Base-by-base conservation (phyloP, 768 basidiomycete species). In the Hygrophorus russula region DNA sequence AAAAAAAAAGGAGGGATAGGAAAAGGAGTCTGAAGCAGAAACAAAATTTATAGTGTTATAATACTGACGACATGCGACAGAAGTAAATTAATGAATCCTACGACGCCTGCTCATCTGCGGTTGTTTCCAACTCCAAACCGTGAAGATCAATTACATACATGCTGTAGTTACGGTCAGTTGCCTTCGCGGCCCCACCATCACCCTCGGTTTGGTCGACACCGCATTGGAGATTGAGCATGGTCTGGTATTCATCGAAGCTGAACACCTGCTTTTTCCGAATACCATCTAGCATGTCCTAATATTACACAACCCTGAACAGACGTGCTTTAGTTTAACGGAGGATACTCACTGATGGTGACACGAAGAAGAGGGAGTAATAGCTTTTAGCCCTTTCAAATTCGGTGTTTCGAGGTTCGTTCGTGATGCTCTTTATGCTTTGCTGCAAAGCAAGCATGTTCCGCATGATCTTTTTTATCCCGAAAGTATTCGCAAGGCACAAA, bases 141-240 rank as follows among this genome's bases (percentile, higher is more conserved):
- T 92, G 92, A 53, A 96, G 61, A 55, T 94, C 91, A 54, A 93
- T 93, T 50, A 89, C 70, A 60, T 89, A 91, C 73, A 82, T 78
- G 61, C 80, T 83, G 59, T 89, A 90, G 53, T 82, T 80, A 37
- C 77, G 73, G 60, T 90, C 80, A 1, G 59, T 55, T 6, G 80
- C 75, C 49, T 71, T 74, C 29, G 69, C 60, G 14, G 59, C 66
- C 14, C 65, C 73, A 15, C 65, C 64, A 29, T 77, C 74, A 14
- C 69, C 71, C 10, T 66, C 62, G n/a, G 59, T 64, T 46, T 71
- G 78, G 54, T 88, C 78, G 29, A 91, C 77, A 12, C 86, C 87
- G 56, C 91, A 94, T 53, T 90, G 89, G 30, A 97, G 70, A 52
- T 80, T 83, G 38, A 97, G 71, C 71, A 98, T 91, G 6, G 76